These are phyloP conservation scores for Penicillium sp. DNA, from an alignment of 2,329 filamentous ascomycete genomes.

Conservation along the genomic window DNA sequence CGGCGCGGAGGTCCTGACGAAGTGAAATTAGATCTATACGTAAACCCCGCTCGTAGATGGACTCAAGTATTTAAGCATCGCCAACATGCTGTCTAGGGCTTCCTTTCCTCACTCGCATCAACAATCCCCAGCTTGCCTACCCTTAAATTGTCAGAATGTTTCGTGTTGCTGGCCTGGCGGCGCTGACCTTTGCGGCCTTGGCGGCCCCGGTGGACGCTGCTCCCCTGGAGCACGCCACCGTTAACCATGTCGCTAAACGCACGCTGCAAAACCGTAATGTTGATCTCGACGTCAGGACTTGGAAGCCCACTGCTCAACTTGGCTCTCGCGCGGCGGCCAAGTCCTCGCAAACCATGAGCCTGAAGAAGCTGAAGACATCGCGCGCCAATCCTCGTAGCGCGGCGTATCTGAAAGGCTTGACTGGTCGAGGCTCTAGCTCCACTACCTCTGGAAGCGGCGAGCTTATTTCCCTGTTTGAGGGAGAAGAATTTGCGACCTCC, in stretches of 20 bases:
- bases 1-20: background rate
- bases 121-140: background rate
- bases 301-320: background rate
- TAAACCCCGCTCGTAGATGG: background rate
- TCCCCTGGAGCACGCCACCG: background rate
- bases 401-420: slow-evolving; percentile 2
- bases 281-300: background rate
- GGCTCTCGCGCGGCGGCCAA: background rate
- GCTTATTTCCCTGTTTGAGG: slow-evolving; percentile 14
- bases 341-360: slow-evolving; percentile 1
- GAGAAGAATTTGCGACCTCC: slow-evolving; percentile 16
- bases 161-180: background rate
- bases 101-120: background rate
- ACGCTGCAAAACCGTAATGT: background rate
- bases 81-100: background rate
- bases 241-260: background rate
- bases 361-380: slow-evolving; percentile 1
- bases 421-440: background rate
- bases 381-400: slow-evolving; percentile 7
- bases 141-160: background rate
- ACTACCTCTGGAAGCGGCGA: slow-evolving; percentile 1
- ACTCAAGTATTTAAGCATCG: background rate
- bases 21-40: background rate
- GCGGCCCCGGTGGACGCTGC: background rate
- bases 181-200: background rate